Evolutionary conservation across 2,329 filamentous ascomycete genomes (phyloP), one percentile per base, ranked within the genome.

Genomic region (Ambrosiella beaveri): DNA sequence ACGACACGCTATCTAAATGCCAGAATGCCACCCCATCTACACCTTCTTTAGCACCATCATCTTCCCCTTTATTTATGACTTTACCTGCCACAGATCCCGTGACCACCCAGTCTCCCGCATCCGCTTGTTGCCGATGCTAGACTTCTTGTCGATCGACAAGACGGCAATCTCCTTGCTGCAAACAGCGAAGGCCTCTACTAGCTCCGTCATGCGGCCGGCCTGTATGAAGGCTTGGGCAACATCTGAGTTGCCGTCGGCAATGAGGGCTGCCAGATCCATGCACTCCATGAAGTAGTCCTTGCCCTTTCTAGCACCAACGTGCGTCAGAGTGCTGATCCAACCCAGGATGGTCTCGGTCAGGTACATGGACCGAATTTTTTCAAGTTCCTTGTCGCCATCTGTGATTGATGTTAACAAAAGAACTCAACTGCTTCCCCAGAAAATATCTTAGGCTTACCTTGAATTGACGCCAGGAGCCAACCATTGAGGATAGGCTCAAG

Each of bases 341-440:
- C 86, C 87, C 54, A 98, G 76, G 47, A 95, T 75, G 15, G 87
- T 79, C 67, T 96, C 89, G 1, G 93, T 90, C 2, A 98, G 75
- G 69, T 95, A 97, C 0, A 80, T 79, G 57, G 81, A 78, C 63
- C 89, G 82, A 56, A 97, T 79, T 27, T 75, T 71, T 53, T 71
- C 70, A 53, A 88, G 77, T 57, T 86, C 80, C 13, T 73, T 67
- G 60, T 80, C 77, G 65, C 84, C 85, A 56, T 74, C 76, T 76
- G 59, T 51, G 59, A 64, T 65, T 61, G 52, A 56, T n/a, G 57
- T 59, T 39, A 57, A 51, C 53, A 54, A 45, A 57, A 35, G 2
- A 35, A 35, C 27, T 35, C 7, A 51, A 41, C 15, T 51, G 13
- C 9, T 12, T 7, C 13, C 19, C 19, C 1, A 57, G 7, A 35